phyloP scores from a whole-genome alignment of 106 monocot genomes.

The Apostasia ramifera region DNA sequence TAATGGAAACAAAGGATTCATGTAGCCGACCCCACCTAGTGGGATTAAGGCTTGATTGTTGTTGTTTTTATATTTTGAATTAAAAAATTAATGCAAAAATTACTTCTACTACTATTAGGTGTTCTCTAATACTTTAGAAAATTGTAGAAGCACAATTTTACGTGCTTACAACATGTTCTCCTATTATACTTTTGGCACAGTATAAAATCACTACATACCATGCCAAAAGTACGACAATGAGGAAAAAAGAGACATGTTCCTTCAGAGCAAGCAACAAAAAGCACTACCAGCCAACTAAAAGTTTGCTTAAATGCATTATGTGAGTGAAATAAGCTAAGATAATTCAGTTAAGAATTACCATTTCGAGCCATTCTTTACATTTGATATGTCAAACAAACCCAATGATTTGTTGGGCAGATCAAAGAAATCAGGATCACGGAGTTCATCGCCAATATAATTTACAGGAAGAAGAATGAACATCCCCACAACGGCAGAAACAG shows the following conservation, averaged over 20 bases:
- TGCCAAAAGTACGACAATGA: too few species aligned
- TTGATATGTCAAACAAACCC: slow-evolving; percentile 89
- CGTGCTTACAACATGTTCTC: too few species aligned
- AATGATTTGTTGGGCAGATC: slow-evolving; percentile 76
- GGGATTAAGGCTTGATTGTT: too few species aligned
- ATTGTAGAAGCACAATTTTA: too few species aligned
- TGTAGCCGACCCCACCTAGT: too few species aligned
- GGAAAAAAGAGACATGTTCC: neutral
- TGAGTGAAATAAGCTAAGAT: neutral
- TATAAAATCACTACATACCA: too few species aligned
- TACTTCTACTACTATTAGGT: too few species aligned
- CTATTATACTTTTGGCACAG: too few species aligned
- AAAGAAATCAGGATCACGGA: slow-evolving; percentile 52
- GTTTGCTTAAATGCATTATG: neutral
- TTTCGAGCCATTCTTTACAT: slow-evolving; percentile 86
- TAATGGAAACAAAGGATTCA: too few species aligned
- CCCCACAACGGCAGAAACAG: slow-evolving; percentile 65
- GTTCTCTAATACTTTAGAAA: too few species aligned
- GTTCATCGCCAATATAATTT: slow-evolving; percentile 72
- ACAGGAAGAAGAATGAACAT: slow-evolving; percentile 77
- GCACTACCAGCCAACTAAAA: neutral
- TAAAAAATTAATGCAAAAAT: too few species aligned
- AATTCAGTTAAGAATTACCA: slow-evolving; percentile 28
- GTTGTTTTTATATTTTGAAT: too few species aligned
- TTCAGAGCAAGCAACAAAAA: neutral